Conservation (phyloP, 108 stramenopile species). For the Cyclotella cryptica region DNA sequence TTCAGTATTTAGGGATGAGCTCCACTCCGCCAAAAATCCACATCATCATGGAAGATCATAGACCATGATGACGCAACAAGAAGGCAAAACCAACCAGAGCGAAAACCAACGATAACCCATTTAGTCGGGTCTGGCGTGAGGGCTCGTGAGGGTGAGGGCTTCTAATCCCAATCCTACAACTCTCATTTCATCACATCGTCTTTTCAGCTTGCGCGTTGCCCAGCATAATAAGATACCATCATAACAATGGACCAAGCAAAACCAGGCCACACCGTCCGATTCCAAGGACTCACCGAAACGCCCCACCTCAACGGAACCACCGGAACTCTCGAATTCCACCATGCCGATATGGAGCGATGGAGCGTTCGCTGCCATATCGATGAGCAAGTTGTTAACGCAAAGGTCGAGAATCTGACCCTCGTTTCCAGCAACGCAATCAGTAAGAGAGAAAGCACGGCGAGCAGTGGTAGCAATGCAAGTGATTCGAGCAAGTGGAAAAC, state of each 20-base stretch:
- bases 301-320: conserved; percentile 22
- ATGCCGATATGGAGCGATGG: conserved; percentile 3
- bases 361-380: conserved; percentile 12
- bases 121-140: too few relatives aligned
- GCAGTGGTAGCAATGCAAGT: background rate
- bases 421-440: background rate
- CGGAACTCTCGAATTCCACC: conserved; percentile 9
- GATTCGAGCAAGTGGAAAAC: conserved; percentile 39
- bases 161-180: too few relatives aligned
- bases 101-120: too few relatives aligned
- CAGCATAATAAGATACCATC: background rate
- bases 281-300: conserved; percentile 16
- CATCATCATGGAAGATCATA: too few relatives aligned
- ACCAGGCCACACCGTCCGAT: conserved; percentile 20
- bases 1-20: too few relatives aligned
- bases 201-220: too few relatives aligned
- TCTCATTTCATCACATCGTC: too few relatives aligned
- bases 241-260: conserved; percentile 16
- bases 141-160: too few relatives aligned
- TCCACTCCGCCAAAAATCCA: too few relatives aligned
- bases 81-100: too few relatives aligned
- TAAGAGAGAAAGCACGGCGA: background rate
- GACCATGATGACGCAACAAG: too few relatives aligned
- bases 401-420: conserved; percentile 17
- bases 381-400: conserved; percentile 11